A percentile compares a stretch with the other conserved stretches of the same genome.
phyloP scores from a whole-genome alignment of 345 rosid species.

The Pseudoturritis turrita region DNA sequence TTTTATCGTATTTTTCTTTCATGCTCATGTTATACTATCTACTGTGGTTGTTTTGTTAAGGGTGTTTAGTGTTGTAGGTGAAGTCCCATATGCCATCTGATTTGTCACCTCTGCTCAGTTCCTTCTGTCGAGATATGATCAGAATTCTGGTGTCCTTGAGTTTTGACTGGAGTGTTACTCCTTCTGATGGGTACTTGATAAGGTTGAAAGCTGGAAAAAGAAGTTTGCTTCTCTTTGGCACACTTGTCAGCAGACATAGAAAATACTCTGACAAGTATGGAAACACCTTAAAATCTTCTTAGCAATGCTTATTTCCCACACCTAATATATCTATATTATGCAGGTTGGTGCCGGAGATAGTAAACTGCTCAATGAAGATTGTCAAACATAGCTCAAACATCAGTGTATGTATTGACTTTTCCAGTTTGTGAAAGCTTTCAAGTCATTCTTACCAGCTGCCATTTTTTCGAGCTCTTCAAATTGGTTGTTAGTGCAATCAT shows the following conservation, averaged over 20 bases:
- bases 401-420: conserved; percentile 45
- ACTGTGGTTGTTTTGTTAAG: conserved; percentile 29
- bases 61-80: conserved; percentile 48
- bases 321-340: conserved; percentile 11
- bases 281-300: not conserved
- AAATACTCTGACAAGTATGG: conserved; percentile 75
- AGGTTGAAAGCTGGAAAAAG: conserved; percentile 77
- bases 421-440: conserved; percentile 3
- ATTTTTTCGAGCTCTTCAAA: conserved; percentile 8
- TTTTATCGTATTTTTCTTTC: not conserved
- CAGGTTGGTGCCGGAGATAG: conserved; percentile 74
- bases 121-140: conserved; percentile 52
- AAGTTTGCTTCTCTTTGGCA: conserved; percentile 65
- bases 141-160: conserved; percentile 60
- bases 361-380: conserved; percentile 56
- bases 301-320: not conserved
- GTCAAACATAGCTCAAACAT: conserved; percentile 49
- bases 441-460: not conserved
- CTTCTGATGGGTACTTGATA: conserved; percentile 41
- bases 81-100: conserved; percentile 78
- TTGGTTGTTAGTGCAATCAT: not conserved
- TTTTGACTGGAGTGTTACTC: conserved; percentile 38
- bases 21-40: conserved; percentile 13
- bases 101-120: conserved; percentile 52
- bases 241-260: conserved; percentile 73